Base-by-base conservation (phyloP, 202 grass and related monocot genomes). In the Schoenoplectus tabernaemontani region DNA sequence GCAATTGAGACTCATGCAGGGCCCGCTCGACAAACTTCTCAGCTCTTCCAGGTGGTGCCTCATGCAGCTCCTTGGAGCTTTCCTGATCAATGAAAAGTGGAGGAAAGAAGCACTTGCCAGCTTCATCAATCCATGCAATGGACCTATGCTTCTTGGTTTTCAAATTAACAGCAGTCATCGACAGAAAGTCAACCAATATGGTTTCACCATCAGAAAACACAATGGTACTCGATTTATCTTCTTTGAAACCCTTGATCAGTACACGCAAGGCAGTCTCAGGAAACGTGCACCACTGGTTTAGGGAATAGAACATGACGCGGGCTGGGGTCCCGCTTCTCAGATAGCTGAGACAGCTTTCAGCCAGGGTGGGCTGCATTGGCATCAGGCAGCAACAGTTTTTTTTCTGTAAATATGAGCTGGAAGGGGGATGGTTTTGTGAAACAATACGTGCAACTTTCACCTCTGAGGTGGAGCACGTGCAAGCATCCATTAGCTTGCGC, bases 61-160 rank as follows among this genome's bases (percentile, higher is more conserved):
- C 86, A 16, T 70, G 24, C 20, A 24, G 43, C 82, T 84, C 82
- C 41, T 88, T 75, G 79, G 59, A 75, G 47, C 47, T 66, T 77
- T 89, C 81, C 78, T 89, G 90, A 28, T 93, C 91, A 85, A 93
- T 89, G 76, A 87, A 93, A 0, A 88, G 74, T 62, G 86, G 61
- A 84, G 93, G 90, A 72, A 83, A 97, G 78, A 91, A 97, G 57
- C 85, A 78, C 61, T 93, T 93, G 58, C 81, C 84, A 67, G 82
- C 53, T 22, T 93, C 91, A 85, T 97, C 94, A 51, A 86, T 87
- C 91, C 94, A 97, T 59, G 94, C 89, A 81, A 93, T 88, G 48
- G 94, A 93, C 7, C 83, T 82, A 64, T 88, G 87, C 53, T 93
- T 97, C 85, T 83, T 82, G 20, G 82, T 91, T 82, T 82, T 88